These are phyloP conservation scores for Trapa incisa DNA, from an alignment of 345 rosid genomes.

Conservation along the genomic window DNA sequence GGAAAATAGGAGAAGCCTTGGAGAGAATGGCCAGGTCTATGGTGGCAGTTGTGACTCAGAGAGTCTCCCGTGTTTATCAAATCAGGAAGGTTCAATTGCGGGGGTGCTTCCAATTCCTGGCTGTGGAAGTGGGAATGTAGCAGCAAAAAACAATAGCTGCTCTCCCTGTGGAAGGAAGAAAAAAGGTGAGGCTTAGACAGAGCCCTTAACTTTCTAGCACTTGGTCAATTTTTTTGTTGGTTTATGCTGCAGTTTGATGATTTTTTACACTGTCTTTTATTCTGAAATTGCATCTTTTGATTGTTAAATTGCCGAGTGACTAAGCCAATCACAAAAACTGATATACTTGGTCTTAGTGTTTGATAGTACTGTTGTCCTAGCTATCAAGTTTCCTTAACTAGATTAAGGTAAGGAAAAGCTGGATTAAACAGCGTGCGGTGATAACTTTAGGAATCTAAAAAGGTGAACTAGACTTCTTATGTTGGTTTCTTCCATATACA, in stretches of 20 bases:
- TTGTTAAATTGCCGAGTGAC: not conserved
- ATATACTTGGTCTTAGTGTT: not conserved
- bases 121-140: constrained; percentile 31
- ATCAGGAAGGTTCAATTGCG: constrained; percentile 32
- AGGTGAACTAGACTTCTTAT: no score
- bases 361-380: not conserved
- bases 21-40: constrained; percentile 33
- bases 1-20: not conserved
- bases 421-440: no score
- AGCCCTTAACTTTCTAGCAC: not conserved
- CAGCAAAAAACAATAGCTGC: constrained; percentile 14
- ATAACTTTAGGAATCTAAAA: not conserved
- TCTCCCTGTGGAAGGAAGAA: constrained; percentile 40
- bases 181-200: constrained; percentile 42
- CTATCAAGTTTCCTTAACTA: no score
- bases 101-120: constrained; percentile 27
- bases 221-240: no score
- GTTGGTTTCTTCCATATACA: no score
- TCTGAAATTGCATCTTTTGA: not conserved
- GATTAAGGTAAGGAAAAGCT: no score
- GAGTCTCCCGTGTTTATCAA: constrained; percentile 34
- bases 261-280: not conserved
- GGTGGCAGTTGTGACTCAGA: constrained; percentile 52
- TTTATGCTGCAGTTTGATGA: not conserved
- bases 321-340: not conserved